These are phyloP conservation scores for Talaromyces sp. DNA, from an alignment of 2,329 filamentous ascomycete genomes.

Conservation along the genomic window DNA sequence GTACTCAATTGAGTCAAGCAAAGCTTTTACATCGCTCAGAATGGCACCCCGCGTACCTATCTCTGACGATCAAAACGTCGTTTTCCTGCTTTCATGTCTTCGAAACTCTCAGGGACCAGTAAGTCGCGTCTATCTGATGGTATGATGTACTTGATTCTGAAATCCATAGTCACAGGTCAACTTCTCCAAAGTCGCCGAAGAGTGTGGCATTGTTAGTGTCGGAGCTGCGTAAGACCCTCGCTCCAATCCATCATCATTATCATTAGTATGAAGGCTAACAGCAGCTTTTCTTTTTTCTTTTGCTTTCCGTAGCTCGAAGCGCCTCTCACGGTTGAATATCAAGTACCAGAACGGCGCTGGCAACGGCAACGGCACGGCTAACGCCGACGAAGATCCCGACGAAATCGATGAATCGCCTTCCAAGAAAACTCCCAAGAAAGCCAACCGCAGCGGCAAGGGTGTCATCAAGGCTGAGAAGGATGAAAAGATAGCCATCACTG, in stretches of 20 bases:
- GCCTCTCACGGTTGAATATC: constrained; percentile 10
- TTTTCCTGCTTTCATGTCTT: constrained; percentile 13
- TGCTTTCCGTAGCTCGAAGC: constrained; percentile 1
- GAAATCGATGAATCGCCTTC: neutral
- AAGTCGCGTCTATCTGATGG: neutral
- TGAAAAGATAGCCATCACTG: neutral
- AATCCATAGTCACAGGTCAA: neutral
- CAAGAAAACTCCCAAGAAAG: constrained; percentile 2
- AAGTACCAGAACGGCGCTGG: neutral
- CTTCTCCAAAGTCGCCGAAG: constrained; percentile 5
- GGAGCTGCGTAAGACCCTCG: constrained; percentile 13
- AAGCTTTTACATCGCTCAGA: neutral
- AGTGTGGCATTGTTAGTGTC: constrained; percentile 10
- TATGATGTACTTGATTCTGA: neutral
- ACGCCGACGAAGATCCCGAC: neutral
- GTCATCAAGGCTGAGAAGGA: neutral
- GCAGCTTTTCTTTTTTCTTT: too few relatives aligned
- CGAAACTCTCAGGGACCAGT: constrained; percentile 7
- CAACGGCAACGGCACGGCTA: neutral
- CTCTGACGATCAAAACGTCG: constrained; percentile 12
- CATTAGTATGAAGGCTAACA: neutral
- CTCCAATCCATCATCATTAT: neutral
- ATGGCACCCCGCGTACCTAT: constrained; percentile 5
- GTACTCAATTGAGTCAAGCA: neutral
- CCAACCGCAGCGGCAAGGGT: constrained; percentile 3